These are phyloP conservation scores for Huntiella bhutanensis DNA, from an alignment of 2,329 filamentous ascomycete species.

Conservation along the genomic window DNA sequence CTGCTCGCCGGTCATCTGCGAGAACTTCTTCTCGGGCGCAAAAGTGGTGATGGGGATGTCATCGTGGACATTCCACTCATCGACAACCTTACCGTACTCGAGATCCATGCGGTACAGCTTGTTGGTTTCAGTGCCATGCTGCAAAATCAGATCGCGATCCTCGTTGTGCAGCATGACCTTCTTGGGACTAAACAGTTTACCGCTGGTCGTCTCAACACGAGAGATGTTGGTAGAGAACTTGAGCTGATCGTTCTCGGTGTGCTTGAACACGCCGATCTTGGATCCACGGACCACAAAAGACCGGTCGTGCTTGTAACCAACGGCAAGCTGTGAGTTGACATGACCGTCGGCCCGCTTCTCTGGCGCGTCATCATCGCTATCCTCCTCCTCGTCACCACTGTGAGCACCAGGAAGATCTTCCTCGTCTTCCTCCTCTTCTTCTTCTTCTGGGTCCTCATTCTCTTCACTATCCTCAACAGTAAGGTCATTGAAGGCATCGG, in stretches of 20 bases:
- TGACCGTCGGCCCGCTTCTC: slow-evolving; percentile 56
- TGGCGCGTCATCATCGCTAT: slow-evolving; percentile 41
- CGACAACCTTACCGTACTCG: slow-evolving; percentile 91
- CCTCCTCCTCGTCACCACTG: slow-evolving; percentile 66
- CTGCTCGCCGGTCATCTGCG: slow-evolving; percentile 88
- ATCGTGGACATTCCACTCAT: slow-evolving; percentile 97
- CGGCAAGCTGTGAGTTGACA: slow-evolving; percentile 81
- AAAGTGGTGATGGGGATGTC: slow-evolving; percentile 86
- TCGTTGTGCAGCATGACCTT: slow-evolving; percentile 94
- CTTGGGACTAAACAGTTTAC: slow-evolving; percentile 77
- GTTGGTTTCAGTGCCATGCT: slow-evolving; percentile 68
- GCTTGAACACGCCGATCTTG: slow-evolving; percentile 98
- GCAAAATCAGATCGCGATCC: slow-evolving; percentile 75
- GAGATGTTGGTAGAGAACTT: slow-evolving; percentile 96
- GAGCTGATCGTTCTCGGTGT: slow-evolving; percentile 76
- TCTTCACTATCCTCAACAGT: slow-evolving; percentile 61
- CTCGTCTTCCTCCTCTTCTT: slow-evolving; percentile 35
- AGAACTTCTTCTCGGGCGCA: slow-evolving; percentile 91
- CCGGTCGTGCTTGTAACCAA: slow-evolving; percentile 91
- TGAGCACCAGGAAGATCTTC: slow-evolving; percentile 39
- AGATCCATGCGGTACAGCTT: slow-evolving; percentile 94
- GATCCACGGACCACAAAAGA: slow-evolving; percentile 94
- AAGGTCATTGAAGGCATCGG: slow-evolving; percentile 88
- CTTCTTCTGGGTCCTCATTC: slow-evolving; percentile 26
- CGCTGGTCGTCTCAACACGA: slow-evolving; percentile 75